These are phyloP conservation scores for Neoboletus subvelutipes DNA, from an alignment of 768 basidiomycete genomes.

Conservation along the genomic window DNA sequence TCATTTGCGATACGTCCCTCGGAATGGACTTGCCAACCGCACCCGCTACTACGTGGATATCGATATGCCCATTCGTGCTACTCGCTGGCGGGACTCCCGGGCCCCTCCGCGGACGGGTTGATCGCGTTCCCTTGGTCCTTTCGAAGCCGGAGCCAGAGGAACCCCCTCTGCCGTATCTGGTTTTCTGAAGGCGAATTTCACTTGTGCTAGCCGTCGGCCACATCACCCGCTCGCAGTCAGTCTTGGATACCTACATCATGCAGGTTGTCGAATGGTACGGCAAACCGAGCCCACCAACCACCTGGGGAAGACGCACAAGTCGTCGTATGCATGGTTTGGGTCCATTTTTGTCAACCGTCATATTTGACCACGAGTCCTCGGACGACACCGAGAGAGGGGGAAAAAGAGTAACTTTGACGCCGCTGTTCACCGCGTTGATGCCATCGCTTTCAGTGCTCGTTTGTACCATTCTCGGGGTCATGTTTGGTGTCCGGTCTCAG, in stretches of 20 bases:
- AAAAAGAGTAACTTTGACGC: not conserved
- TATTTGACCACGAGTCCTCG: not conserved
- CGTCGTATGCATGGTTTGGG: not conserved
- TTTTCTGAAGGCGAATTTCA: constrained; percentile 4
- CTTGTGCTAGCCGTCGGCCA: constrained; percentile 7
- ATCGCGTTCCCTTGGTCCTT: constrained; percentile 16
- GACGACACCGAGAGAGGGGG: not conserved
- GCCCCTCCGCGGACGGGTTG: constrained; percentile 29
- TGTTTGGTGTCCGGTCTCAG: not conserved
- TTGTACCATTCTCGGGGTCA: not conserved
- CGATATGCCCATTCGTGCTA: not conserved
- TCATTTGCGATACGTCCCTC: constrained; percentile 18
- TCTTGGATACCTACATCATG: not conserved
- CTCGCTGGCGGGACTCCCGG: constrained; percentile 12
- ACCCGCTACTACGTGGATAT: constrained; percentile 6
- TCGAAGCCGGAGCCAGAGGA: constrained; percentile 15
- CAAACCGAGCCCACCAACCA: not conserved
- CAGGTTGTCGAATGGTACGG: not conserved
- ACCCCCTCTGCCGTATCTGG: constrained; percentile 7
- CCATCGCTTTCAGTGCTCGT: not conserved
- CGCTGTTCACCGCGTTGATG: not conserved
- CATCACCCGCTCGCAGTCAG: not conserved
- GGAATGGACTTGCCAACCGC: constrained; percentile 13
- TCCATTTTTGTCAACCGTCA: not conserved
- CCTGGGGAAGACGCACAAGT: not conserved